Evolutionary conservation across 1,284 basidiomycete genomes (phyloP), one percentile per base, ranked within the genome.

Genomic region (Tylopilus orsonianus): DNA sequence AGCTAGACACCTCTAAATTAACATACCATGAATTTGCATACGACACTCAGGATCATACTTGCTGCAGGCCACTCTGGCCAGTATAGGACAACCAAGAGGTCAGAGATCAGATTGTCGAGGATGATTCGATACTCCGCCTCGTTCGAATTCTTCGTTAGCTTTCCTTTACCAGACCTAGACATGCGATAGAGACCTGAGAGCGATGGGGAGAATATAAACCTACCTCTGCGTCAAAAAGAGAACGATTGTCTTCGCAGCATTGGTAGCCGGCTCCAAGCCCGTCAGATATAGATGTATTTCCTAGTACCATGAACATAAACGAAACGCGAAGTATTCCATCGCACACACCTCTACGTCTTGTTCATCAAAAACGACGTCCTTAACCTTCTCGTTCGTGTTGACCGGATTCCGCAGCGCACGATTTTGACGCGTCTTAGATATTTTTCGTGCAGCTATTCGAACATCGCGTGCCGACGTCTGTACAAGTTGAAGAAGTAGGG

Each of bases 61-160:
- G 96, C 91, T 7, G 90, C 95, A 1, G 97, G 96, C 94, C 95
- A 99, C 65, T 99, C 96, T 0, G 96, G 94, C 78, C 90, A 89
- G 63, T 90, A 95, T 4, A 97, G 71, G 4, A 96, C 93, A 13
- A 80, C 78, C n/a, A 98, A 76, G 14, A 97, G 73, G 62, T 99
- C 96, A 5, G 84, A 81, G 27, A 98, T 83, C 12, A 98, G 75
- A 54, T 88, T 89, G 60, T 97, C 94, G 51, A 99, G 87, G 34
- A 97, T 92, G 0, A 83, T 76, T 47, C 92, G 84, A 66, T 96
- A 97, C 63, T 96, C 93, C 2, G 88, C 84, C 62, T 97, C 94
- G 49, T 91, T 90, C 0, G 89, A 83, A 51, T 87, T 88, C 68
- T 96, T 97, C 22, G 85, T 90, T 2, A 80, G 75, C 65, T 94